A percentile compares a stretch with the other conserved stretches of the same genome.
These are phyloP conservation scores for Rhamnella rubrinervis DNA, from an alignment of 331 rosid species.

Conservation along the genomic window DNA sequence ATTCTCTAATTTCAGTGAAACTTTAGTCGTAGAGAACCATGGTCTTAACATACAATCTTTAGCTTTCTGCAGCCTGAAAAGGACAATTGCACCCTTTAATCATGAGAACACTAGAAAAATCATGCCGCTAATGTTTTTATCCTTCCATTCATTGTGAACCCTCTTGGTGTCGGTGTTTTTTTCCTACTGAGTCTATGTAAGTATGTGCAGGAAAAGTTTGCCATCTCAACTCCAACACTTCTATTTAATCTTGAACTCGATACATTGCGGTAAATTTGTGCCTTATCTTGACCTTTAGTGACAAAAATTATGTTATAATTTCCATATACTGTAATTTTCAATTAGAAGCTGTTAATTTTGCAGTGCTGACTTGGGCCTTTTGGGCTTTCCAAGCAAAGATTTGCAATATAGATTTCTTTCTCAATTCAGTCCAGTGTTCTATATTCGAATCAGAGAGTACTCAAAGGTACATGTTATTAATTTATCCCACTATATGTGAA, in stretches of 20 bases:
- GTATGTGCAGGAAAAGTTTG: constrained; percentile 78
- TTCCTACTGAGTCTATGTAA: constrained; percentile 21
- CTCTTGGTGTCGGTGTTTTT: not conserved
- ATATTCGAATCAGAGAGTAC: constrained; percentile 83
- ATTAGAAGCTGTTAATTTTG: constrained; percentile 39
- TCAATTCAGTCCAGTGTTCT: constrained; percentile 88
- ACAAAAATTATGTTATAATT: constrained; percentile 18
- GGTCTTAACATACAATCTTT: not conserved
- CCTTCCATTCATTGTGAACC: too few species aligned
- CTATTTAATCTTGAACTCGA: constrained; percentile 93
- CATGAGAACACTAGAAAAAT: not conserved
- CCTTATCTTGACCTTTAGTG: constrained; percentile 18
- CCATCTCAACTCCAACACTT: constrained; percentile 68
- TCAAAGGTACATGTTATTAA: constrained; percentile 60
- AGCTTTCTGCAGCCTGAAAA: not conserved
- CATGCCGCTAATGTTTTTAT: not conserved
- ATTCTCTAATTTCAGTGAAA: too few species aligned
- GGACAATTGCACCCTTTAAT: not conserved
- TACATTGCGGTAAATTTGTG: constrained; percentile 66
- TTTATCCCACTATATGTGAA: constrained; percentile 6
- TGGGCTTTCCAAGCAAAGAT: constrained; percentile 87
- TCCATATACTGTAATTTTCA: constrained; percentile 20
- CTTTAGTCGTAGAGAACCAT: not conserved
- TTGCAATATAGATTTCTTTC: constrained; percentile 96
- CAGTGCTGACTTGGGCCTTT: constrained; percentile 98